phyloP scores from a whole-genome alignment of 23 red algal species.

The Pyropia yezoensis region DNA sequence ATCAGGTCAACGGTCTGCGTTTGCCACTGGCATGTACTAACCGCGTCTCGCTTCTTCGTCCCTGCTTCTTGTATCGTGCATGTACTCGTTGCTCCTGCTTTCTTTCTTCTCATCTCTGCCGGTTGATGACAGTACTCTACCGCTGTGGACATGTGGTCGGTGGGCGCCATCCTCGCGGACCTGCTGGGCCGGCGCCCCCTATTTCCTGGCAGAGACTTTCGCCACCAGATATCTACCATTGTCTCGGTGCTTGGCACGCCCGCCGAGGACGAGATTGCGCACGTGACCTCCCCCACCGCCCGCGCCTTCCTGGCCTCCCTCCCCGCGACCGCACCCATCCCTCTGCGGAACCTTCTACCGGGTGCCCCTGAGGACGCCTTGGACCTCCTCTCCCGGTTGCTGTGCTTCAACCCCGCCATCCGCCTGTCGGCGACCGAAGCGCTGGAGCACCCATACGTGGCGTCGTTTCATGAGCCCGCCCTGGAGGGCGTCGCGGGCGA shows the following conservation, averaged over 20 bases:
- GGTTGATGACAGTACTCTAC: conserved; percentile 39
- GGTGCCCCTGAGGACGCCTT: conserved; percentile 50
- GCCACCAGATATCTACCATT: conserved; percentile 73
- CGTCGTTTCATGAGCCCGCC: conserved; percentile 38
- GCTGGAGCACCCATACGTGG: conserved; percentile 65
- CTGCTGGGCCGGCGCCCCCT: conserved; percentile 70
- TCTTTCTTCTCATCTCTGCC: conserved; percentile 4
- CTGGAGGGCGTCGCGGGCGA: conserved; percentile 4
- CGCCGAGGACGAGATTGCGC: conserved; percentile 35
- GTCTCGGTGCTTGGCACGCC: conserved; percentile 71
- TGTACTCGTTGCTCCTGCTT: neutral
- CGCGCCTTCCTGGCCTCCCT: conserved; percentile 62
- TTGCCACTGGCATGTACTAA: too few relatives aligned
- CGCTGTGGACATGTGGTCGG: conserved; percentile 86
- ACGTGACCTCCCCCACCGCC: conserved; percentile 45
- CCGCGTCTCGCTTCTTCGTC: too few relatives aligned
- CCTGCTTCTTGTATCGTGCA: too few relatives aligned
- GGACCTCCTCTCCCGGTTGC: conserved; percentile 57
- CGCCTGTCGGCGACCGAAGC: conserved; percentile 69
- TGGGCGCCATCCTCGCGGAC: conserved; percentile 83
- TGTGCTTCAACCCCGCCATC: conserved; percentile 68
- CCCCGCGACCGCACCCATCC: conserved; percentile 16
- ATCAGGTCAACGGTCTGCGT: too few relatives aligned
- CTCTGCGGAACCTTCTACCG: conserved; percentile 32
- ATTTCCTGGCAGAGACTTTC: conserved; percentile 64